These are phyloP conservation scores for Bryum argenteum DNA, from an alignment of 225 moss, liverwort and hornwort genomes.

Conservation along the genomic window DNA sequence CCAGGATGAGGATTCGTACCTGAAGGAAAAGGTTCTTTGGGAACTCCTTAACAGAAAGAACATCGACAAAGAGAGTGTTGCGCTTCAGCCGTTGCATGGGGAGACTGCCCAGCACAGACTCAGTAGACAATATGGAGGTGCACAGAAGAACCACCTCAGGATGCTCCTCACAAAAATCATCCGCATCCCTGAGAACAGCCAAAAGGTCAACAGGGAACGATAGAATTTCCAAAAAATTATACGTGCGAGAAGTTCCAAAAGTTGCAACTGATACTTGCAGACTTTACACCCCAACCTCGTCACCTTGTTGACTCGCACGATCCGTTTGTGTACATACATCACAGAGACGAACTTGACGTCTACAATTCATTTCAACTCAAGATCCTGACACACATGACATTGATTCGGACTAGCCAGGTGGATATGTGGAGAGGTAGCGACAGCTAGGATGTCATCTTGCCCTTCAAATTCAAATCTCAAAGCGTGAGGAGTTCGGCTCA, in stretches of 20 bases:
- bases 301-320: conserved; percentile 8
- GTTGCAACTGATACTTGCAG: conserved; percentile 7
- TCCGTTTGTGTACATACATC: neutral
- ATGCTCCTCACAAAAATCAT: conserved; percentile 99
- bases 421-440: neutral
- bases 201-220: conserved; percentile 12
- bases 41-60: conserved; percentile 97
- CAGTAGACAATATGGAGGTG: conserved; percentile 94
- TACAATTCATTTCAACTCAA: conserved; percentile 4
- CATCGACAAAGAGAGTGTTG: conserved; percentile 93
- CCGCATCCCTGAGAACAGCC: conserved; percentile 68
- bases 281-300: neutral
- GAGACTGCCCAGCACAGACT: conserved; percentile 68
- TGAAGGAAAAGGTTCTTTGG: conserved; percentile 86
- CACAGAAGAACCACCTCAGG: conserved; percentile 93
- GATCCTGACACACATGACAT: neutral
- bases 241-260: neutral
- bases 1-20: conserved; percentile 46
- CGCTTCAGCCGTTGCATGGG: conserved; percentile 90
- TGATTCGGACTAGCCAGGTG: conserved; percentile 10
- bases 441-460: neutral
- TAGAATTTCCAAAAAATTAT: conserved; percentile 10
- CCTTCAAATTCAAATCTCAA: conserved; percentile 6
- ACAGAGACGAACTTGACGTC: neutral
- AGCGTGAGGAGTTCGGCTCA: neutral